Conservation (phyloP, 2,329 filamentous ascomycete genomes). For the Fusarium nodosum region DNA sequence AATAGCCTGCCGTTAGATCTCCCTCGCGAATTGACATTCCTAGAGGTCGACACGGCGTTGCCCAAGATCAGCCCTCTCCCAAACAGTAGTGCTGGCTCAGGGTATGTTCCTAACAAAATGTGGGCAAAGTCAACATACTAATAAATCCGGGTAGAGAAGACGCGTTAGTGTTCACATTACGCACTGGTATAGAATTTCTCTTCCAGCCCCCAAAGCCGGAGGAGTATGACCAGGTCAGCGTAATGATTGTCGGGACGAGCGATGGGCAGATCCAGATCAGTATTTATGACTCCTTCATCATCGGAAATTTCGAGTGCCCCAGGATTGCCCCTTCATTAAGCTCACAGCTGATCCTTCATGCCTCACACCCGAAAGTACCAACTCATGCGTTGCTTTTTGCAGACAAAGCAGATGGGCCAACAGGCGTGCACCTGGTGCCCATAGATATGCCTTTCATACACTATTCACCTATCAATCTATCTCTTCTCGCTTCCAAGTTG, state of each 20-base stretch:
- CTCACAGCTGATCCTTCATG: constrained; percentile 67
- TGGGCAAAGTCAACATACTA: background rate
- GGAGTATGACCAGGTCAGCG: constrained; percentile 80
- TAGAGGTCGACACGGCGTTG: constrained; percentile 81
- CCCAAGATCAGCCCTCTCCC: constrained; percentile 82
- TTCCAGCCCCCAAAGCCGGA: constrained; percentile 73
- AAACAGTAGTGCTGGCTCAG: constrained; percentile 68
- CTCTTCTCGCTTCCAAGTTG: constrained; percentile 86
- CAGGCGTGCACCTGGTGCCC: constrained; percentile 71
- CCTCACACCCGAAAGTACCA: constrained; percentile 79
- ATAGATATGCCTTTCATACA: constrained; percentile 88
- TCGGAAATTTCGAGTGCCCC: constrained; percentile 74
- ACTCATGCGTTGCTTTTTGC: constrained; percentile 79
- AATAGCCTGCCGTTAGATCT: constrained; percentile 63
- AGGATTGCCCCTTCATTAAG: constrained; percentile 48
- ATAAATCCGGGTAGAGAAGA: constrained; percentile 58
- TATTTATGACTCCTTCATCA: constrained; percentile 87
- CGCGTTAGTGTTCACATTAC: constrained; percentile 76
- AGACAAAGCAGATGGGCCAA: constrained; percentile 52
- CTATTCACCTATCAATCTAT: constrained; percentile 82
- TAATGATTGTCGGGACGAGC: constrained; percentile 80
- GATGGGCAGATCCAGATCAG: constrained; percentile 81
- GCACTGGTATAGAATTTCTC: constrained; percentile 76
- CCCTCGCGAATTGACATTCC: constrained; percentile 78
- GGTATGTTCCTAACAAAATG: constrained; percentile 58